Evolutionary conservation across 495 filamentous ascomycete genomes (phyloP).

Genomic region (Penicillium robsamsonii): DNA sequence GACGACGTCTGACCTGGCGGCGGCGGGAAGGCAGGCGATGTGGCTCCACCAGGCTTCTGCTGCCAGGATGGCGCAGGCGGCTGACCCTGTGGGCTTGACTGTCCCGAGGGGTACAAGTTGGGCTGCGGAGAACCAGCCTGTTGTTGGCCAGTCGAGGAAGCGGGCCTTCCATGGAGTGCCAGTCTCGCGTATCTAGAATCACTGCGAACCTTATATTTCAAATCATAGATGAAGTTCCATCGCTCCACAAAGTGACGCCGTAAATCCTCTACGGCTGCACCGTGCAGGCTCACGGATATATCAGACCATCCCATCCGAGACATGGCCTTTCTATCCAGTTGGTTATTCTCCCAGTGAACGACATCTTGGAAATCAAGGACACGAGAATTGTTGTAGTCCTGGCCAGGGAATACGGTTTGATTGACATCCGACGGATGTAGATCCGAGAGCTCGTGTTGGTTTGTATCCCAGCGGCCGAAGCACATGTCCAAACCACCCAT

Average conservation of each 20-base stretch:
- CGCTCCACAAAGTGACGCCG: conserved; percentile 77
- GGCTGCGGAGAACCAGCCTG: conserved; percentile 22
- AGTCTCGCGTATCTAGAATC: conserved; percentile 61
- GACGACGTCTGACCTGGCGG: conserved; percentile 12
- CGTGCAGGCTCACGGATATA: conserved; percentile 76
- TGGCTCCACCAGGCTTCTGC: conserved; percentile 13
- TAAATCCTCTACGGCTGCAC: conserved; percentile 76
- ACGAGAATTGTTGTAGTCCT: conserved; percentile 93
- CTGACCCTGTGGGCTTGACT: conserved; percentile 14
- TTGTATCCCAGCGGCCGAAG: conserved; percentile 64
- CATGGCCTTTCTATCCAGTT: conserved; percentile 73
- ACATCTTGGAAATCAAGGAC: conserved; percentile 88
- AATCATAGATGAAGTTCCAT: conserved; percentile 90
- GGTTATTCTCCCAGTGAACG: conserved; percentile 78
- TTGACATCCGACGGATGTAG: conserved; percentile 75
- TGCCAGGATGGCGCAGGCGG: conserved; percentile 10
- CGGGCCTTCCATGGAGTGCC: conserved; percentile 35
- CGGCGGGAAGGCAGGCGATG: conserved; percentile 10
- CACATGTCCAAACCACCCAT: conserved; percentile 74
- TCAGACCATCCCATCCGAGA: conserved; percentile 96
- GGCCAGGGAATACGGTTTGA: conserved; percentile 77
- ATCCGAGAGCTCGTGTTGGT: conserved; percentile 80
- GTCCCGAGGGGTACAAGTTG: conserved; percentile 18
- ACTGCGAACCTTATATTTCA: conserved; percentile 73
- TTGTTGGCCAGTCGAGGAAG: conserved; percentile 18